phyloP scores from a whole-genome alignment of 768 basidiomycete species.

The Suillus subalutaceus region DNA sequence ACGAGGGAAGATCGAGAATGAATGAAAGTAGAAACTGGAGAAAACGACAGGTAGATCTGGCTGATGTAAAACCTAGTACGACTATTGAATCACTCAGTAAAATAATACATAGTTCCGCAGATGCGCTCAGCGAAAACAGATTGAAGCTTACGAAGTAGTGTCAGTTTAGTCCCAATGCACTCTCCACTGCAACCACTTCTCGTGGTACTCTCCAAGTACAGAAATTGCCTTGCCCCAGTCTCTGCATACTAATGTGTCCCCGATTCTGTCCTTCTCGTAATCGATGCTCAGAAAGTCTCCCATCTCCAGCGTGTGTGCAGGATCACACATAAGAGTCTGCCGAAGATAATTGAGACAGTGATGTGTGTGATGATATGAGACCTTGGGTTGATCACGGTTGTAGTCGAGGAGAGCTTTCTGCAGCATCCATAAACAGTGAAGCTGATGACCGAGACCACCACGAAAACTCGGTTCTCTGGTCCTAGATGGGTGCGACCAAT shows the following conservation, averaged over 20 bases:
- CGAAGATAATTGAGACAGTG: slow-evolving; percentile 44
- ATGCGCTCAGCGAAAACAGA: background rate
- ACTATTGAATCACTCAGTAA: background rate
- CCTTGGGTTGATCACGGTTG: slow-evolving; percentile 3
- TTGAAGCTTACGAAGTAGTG: background rate
- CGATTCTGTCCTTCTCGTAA: slow-evolving; percentile 25
- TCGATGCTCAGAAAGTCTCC: slow-evolving; percentile 35
- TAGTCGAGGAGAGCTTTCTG: background rate
- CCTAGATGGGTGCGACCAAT: background rate
- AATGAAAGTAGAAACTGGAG: no score
- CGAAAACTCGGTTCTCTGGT: background rate
- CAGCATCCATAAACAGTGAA: background rate
- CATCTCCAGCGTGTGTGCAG: slow-evolving; percentile 25
- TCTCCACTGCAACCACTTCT: background rate
- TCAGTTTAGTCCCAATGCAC: background rate
- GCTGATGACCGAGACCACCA: background rate
- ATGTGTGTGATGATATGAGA: slow-evolving; percentile 23
- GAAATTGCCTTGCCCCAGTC: slow-evolving; percentile 27
- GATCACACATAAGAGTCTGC: slow-evolving; percentile 37
- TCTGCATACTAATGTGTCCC: slow-evolving; percentile 21
- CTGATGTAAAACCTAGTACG: background rate
- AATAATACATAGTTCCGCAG: background rate
- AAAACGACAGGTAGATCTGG: no score
- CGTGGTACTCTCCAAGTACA: slow-evolving; percentile 14
- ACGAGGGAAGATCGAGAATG: no score